A percentile compares a stretch with the other conserved stretches of the same genome.
phyloP scores from a whole-genome alignment of 169 alveolate species.

The Cryptosporidium xiaoi region DNA sequence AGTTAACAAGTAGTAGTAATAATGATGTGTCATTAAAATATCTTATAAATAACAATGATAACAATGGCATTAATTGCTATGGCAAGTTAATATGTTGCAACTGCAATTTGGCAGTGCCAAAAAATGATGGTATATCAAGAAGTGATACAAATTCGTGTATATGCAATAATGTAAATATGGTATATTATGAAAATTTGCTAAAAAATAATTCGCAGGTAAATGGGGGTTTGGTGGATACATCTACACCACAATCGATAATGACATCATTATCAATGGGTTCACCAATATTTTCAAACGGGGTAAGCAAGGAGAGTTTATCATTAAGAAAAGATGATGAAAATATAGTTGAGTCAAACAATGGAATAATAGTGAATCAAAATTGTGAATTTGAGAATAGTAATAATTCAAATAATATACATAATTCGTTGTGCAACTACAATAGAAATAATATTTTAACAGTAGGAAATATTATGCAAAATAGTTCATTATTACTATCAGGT shows the following conservation, averaged over 20 bases:
- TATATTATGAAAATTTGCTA: slow-evolving; percentile 5
- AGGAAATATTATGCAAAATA: slow-evolving; percentile 66
- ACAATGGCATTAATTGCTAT: neutral
- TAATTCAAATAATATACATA: slow-evolving; percentile 3
- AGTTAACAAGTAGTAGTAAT: neutral
- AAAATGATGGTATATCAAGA: neutral
- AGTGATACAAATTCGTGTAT: slow-evolving; percentile 24
- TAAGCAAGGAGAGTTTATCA: slow-evolving; percentile 1
- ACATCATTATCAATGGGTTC: slow-evolving; percentile 33
- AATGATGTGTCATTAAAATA: slow-evolving; percentile 15
- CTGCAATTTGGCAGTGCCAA: slow-evolving; percentile 12
- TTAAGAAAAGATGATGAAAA: slow-evolving; percentile 45
- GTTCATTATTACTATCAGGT: slow-evolving; percentile 63
- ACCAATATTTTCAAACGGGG: slow-evolving; percentile 34
- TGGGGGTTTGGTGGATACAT: slow-evolving; percentile 15
- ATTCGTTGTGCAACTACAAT: slow-evolving; percentile 15
- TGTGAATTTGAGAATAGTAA: slow-evolving; percentile 1
- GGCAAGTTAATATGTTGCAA: slow-evolving; percentile 13
- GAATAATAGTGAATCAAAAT: slow-evolving; percentile 17
- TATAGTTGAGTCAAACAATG: slow-evolving; percentile 14
- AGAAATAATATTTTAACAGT: slow-evolving; percentile 36
- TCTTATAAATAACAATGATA: slow-evolving; percentile 8
- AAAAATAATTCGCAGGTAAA: slow-evolving; percentile 13
- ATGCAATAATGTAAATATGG: slow-evolving; percentile 34
- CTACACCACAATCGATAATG: slow-evolving; percentile 47